These are phyloP conservation scores for Saccharomycopsis lassenensis DNA, from an alignment of 805 yeast genomes.

Conservation along the genomic window DNA sequence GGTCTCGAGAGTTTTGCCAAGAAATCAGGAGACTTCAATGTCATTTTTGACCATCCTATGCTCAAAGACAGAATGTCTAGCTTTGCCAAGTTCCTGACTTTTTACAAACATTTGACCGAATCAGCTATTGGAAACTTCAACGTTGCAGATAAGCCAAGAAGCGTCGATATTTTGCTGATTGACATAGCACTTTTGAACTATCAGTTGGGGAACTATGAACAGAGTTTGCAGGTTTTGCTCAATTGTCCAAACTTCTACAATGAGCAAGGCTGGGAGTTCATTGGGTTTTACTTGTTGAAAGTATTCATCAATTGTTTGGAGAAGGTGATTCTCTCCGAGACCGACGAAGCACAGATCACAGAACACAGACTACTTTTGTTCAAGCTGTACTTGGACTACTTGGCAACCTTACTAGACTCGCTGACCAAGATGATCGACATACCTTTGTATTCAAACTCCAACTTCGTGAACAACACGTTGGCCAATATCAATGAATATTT, in stretches of 20 bases:
- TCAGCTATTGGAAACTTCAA: conserved; percentile 43
- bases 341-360: no score
- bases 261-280: conserved; percentile 60
- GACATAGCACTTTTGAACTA: conserved; percentile 69
- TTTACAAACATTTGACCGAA: conserved; percentile 45
- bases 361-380: conserved; percentile 24
- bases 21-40: no score
- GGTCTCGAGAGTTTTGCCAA: conserved; percentile 3
- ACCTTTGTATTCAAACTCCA: conserved; percentile 11
- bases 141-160: conserved; percentile 42
- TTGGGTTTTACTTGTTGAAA: conserved; percentile 56
- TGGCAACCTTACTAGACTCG: conserved; percentile 24
- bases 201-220: conserved; percentile 42
- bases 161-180: conserved; percentile 62
- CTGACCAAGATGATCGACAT: conserved; percentile 10
- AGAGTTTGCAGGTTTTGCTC: conserved; percentile 52
- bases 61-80: conserved; percentile 23
- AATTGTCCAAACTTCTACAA: conserved; percentile 61
- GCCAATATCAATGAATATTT: conserved; percentile 19
- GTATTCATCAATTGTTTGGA: conserved; percentile 61
- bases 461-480: conserved; percentile 16
- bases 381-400: conserved; percentile 31
- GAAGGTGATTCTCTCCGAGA: conserved; percentile 21
- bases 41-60: conserved; percentile 18
- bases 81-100: conserved; percentile 27